phyloP scores from a whole-genome alignment of 768 basidiomycete species.

The Phylloporus rhodoxanthus region DNA sequence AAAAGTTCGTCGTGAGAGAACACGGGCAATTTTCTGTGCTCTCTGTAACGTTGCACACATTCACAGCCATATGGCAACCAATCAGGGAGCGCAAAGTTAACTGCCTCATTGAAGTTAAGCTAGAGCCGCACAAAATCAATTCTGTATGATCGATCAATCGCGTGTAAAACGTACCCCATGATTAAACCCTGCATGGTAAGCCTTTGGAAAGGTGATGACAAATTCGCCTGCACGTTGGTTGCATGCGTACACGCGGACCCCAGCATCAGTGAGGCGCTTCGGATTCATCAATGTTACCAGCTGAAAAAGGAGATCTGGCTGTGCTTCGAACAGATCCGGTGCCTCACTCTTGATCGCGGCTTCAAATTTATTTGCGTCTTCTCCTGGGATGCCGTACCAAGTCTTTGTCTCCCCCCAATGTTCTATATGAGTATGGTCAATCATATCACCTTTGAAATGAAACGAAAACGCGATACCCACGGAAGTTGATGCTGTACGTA shows the following conservation, averaged over 20 bases:
- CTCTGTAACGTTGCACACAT: constrained; percentile 85
- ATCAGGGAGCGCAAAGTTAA: constrained; percentile 95
- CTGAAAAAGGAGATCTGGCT: constrained; percentile 95
- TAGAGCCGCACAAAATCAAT: constrained; percentile 34
- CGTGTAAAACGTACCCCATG: constrained; percentile 71
- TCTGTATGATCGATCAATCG: constrained; percentile 18
- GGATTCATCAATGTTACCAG: constrained; percentile 98
- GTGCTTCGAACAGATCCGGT: constrained; percentile 95
- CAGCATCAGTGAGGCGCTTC: constrained; percentile 74
- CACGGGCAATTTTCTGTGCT: constrained; percentile 88
- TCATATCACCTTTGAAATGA: constrained; percentile 19
- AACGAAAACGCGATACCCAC: constrained; percentile 42
- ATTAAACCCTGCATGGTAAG: constrained; percentile 97
- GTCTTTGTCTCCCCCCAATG: constrained; percentile 99
- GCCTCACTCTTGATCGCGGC: constrained; percentile 92
- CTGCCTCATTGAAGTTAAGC: constrained; percentile 99
- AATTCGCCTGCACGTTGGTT: constrained; percentile 98
- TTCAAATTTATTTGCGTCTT: constrained; percentile 93
- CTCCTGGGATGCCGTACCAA: constrained; percentile 98
- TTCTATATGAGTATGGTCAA: constrained; percentile 48
- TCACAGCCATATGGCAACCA: constrained; percentile 87
- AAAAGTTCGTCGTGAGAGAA: constrained; percentile 98
- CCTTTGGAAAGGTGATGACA: constrained; percentile 95
- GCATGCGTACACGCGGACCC: constrained; percentile 88
- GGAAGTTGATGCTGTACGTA: constrained; percentile 92